phyloP scores from a whole-genome alignment of 768 basidiomycete genomes.

The Candolleomyces eurysporus region DNA sequence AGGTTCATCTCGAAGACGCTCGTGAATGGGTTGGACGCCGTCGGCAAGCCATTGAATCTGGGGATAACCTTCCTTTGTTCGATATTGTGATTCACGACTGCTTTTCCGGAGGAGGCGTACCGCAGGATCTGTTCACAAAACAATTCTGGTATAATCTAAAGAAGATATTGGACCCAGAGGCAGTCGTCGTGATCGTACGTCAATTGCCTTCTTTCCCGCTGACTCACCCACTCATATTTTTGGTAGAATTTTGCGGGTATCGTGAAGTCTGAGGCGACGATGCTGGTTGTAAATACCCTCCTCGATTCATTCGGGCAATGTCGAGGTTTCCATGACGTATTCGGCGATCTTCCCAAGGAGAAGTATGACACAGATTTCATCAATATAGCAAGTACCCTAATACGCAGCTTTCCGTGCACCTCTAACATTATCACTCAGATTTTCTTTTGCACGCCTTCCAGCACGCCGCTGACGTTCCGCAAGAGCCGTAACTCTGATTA shows the following conservation, averaged over 20 bases:
- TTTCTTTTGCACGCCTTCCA: conserved; percentile 72
- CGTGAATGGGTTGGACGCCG: conserved; percentile 60
- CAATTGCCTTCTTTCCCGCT: not conserved
- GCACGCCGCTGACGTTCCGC: conserved; percentile 57
- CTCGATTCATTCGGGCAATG: conserved; percentile 72
- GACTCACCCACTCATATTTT: not conserved
- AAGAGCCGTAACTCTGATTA: conserved; percentile 53
- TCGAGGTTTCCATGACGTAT: conserved; percentile 77
- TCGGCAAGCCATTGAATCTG: conserved; percentile 22
- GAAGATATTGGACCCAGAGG: conserved; percentile 61
- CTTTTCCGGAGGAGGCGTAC: conserved; percentile 93
- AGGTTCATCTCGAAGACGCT: conserved; percentile 78
- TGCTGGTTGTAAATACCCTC: conserved; percentile 69
- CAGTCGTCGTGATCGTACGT: conserved; percentile 78
- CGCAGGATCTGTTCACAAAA: conserved; percentile 76
- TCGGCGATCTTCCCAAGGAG: conserved; percentile 43
- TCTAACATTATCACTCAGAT: conserved; percentile 46
- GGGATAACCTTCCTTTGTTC: conserved; percentile 39
- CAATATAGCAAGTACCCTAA: conserved; percentile 61
- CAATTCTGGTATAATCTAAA: conserved; percentile 83
- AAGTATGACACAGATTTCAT: conserved; percentile 52
- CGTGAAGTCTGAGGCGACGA: conserved; percentile 57
- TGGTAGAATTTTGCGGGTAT: conserved; percentile 82
- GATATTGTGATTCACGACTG: conserved; percentile 87
- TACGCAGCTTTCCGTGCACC: not conserved